These are phyloP conservation scores for Daldinia childiae DNA, from an alignment of 495 filamentous ascomycete species.

Conservation along the genomic window DNA sequence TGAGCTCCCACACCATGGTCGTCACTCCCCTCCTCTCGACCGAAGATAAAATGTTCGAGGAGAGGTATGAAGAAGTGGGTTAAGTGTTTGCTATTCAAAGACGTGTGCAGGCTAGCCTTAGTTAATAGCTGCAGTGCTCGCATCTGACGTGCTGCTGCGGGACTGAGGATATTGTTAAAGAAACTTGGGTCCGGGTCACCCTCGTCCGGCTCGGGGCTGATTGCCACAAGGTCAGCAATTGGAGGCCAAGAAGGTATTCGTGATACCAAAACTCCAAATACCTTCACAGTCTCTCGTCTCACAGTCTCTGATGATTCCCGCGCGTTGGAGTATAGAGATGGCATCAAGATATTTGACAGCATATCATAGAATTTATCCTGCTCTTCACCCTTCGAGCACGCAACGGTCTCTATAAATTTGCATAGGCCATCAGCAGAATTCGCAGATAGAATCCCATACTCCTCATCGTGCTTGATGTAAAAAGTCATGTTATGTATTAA, in stretches of 20 bases:
- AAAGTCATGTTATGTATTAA: conserved; percentile 89
- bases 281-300: conserved; percentile 77
- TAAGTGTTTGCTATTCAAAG: conserved; percentile 77
- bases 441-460: conserved; percentile 79
- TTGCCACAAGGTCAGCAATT: conserved; percentile 75
- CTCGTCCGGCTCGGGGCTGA: conserved; percentile 77
- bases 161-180: conserved; percentile 90
- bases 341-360: conserved; percentile 70
- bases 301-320: conserved; percentile 83
- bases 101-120: conserved; percentile 66
- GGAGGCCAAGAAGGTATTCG: conserved; percentile 71
- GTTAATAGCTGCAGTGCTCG: conserved; percentile 82
- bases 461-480: conserved; percentile 86
- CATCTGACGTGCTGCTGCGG: conserved; percentile 87
- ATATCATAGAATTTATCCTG: conserved; percentile 54
- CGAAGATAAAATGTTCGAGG: conserved; percentile 92
- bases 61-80: conserved; percentile 89
- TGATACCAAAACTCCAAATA: conserved; percentile 80
- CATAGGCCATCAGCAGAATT: conserved; percentile 84
- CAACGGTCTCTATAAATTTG: conserved; percentile 74
- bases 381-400: conserved; percentile 53
- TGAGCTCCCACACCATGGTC: conserved; percentile 87
- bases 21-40: conserved; percentile 75
- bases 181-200: conserved; percentile 82
- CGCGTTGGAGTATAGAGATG: conserved; percentile 77